Evolutionary conservation across 345 rosid genomes (phyloP).

Genomic region (Populus tremula): DNA sequence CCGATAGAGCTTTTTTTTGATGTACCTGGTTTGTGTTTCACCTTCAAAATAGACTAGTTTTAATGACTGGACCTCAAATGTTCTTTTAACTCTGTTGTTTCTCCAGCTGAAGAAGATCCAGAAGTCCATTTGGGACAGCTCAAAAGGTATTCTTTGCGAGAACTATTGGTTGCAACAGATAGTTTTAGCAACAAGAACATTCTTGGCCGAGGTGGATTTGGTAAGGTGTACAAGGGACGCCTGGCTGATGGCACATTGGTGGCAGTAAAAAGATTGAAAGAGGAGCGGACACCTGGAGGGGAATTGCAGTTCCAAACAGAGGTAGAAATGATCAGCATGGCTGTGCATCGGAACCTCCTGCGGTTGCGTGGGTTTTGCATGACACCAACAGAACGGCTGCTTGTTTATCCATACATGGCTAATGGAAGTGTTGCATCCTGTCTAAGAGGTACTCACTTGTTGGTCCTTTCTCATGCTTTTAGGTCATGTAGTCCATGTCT

Average conservation of each 20-base stretch:
- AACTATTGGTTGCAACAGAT: conserved; percentile 35
- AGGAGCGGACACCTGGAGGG: conserved; percentile 36
- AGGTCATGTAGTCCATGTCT: neutral
- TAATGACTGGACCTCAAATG: neutral
- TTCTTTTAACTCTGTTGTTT: neutral
- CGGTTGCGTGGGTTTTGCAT: conserved; percentile 38
- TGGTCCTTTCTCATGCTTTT: neutral
- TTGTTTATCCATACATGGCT: conserved; percentile 38
- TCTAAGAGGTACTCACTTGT: conserved; percentile 24
- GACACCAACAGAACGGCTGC: conserved; percentile 37
- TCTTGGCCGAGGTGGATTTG: conserved; percentile 37
- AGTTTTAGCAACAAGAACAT: conserved; percentile 35
- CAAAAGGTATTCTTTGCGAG: conserved; percentile 34
- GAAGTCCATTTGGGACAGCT: conserved; percentile 35
- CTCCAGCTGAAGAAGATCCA: conserved; percentile 34
- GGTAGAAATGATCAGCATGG: conserved; percentile 39
- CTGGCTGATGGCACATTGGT: conserved; percentile 38
- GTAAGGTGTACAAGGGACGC: conserved; percentile 36
- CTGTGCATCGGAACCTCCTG: conserved; percentile 37
- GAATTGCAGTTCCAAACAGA: conserved; percentile 39
- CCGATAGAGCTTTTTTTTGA: conserved; percentile 29
- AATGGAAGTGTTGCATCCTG: conserved; percentile 40
- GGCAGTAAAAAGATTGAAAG: conserved; percentile 40
- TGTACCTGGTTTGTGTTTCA: conserved; percentile 34
- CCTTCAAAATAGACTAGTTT: neutral